phyloP scores from a whole-genome alignment of 2,329 filamentous ascomycete species.

The Tolypocladium album region DNA sequence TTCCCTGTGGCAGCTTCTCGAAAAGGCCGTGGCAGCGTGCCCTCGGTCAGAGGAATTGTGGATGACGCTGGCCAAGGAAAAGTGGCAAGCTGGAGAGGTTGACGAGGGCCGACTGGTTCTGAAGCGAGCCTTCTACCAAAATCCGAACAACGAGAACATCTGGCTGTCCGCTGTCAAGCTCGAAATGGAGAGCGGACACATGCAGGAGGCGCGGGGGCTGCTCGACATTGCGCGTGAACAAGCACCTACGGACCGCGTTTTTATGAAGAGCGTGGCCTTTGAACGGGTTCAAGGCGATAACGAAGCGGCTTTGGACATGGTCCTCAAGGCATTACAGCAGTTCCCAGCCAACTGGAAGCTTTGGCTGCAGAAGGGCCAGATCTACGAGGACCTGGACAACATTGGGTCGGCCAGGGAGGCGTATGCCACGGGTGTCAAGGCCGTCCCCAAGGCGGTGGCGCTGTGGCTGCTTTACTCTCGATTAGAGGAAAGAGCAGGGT shows the following conservation, averaged over 20 bases:
- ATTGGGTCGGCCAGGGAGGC: constrained; percentile 79
- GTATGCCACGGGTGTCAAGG: constrained; percentile 78
- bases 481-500: constrained; percentile 75
- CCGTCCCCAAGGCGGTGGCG: constrained; percentile 71
- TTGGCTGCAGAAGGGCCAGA: constrained; percentile 98
- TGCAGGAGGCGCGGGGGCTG: constrained; percentile 70
- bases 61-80: constrained; percentile 94
- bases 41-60: constrained; percentile 85
- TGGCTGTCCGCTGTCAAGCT: constrained; percentile 95
- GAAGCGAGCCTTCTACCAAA: constrained; percentile 83
- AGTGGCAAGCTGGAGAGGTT: constrained; percentile 79
- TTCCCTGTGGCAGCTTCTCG: constrained; percentile 71
- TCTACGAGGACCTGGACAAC: constrained; percentile 78
- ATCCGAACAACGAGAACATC: constrained; percentile 95
- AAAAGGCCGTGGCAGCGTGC: constrained; percentile 89
- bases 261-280: constrained; percentile 92
- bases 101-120: constrained; percentile 80
- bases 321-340: constrained; percentile 73
- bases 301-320: constrained; percentile 76
- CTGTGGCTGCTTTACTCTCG: constrained; percentile 85
- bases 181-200: constrained; percentile 80
- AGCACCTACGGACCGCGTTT: constrained; percentile 90
- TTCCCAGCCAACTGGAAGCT: constrained; percentile 83
- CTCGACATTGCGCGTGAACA: constrained; percentile 75
- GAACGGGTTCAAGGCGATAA: constrained; percentile 74